Base-by-base conservation (phyloP, 805 yeast genomes). In the Huiozyma sinensis region DNA sequence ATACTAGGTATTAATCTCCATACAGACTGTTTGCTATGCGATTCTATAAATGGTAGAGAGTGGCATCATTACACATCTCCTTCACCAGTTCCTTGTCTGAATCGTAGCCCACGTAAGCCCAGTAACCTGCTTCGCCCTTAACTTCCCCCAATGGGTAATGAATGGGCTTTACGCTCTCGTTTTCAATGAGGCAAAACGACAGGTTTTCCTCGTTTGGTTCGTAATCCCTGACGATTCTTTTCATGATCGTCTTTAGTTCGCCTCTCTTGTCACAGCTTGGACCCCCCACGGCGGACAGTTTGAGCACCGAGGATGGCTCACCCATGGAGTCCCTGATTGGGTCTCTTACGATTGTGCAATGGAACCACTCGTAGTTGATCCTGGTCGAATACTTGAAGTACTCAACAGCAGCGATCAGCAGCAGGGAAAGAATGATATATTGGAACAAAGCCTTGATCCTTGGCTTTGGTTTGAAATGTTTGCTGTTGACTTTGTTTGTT, bases 261-360 rank as follows among this genome's bases (percentile, higher is more conserved):
- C 71, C 73, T 50, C 73, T 63, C 40, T 63, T 65, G 44, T 69
- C 73, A 55, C 73, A 69, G 38, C 67, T 59, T 33, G 70, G 67
- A 1, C 73, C 72, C 37, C 73, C 73, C 17, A 57, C 53, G 6
- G 72, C 64, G 45, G 56, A 64, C 30, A 66, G 47, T 38, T 59
- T 60, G 8, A 64, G 57, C 1, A 65, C 60, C 11, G 51, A 52
- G 27, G 54, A 46, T 11, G 57, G 55, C 7, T 47, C 13, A n/a
- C 44, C 44, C 17, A 30, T 17, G 6, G 37, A 13, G 6, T 40
- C 40, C 7, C 47, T 45, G 9, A 56, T 39, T 11, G 49, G 43
- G 27, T 58, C 56, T 7, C 55, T 49, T 6, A 51, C 44, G 10
- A 70, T 65, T 9, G 71, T 68, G 47, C 73, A 69, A 44, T 69